Base-by-base conservation (phyloP, 192 early-diverging fungal species). In the Coemansia sp. region DNA sequence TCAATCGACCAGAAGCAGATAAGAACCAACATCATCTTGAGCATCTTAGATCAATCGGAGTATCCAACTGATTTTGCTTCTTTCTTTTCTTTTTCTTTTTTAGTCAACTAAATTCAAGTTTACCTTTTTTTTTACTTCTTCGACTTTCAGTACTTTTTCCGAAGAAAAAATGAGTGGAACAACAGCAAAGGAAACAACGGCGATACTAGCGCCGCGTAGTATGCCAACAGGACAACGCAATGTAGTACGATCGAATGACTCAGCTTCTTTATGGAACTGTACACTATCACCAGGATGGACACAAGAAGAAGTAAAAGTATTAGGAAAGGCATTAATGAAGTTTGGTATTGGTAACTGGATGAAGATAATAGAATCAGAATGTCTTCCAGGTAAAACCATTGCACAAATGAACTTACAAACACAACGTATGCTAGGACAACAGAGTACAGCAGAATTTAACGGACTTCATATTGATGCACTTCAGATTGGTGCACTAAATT, bases 391-490 rank as follows among this genome's bases (percentile, higher is more conserved):
- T 48, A 98, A 98, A 65, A 96, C 93, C n/a, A 95, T 93, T 59
- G 93, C 95, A 7, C 95, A 98, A 78, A 92, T 96, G 89, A 97
- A 98, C 81, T 71, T 98, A 38, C 95, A 98, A 65, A 87, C 91
- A 19, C 95, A 98, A 71, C 83, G 95, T 30, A 86, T 98, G 85
- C 85, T 98, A 1, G 95, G 95, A 0, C 94, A 98, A 69, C 95
- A 98, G 68, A 93, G 91, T 78, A 96, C 93, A 5, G 94, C 91
- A 58, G 95, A 98, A 75, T 98, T 98, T 74, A 90, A 90, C 27
- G 87, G 92, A 31, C 81, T 98, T 47, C 95, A 98, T 71, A 89
- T 98, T 10, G 94, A 98, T 64, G 89, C 90, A 19, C 72, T 88
- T 19, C 86, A 88, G 3, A 88, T 98, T 67, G 95, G 94, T n/a